Conservation (phyloP, 768 basidiomycete genomes). For the Collybia mongolica region DNA sequence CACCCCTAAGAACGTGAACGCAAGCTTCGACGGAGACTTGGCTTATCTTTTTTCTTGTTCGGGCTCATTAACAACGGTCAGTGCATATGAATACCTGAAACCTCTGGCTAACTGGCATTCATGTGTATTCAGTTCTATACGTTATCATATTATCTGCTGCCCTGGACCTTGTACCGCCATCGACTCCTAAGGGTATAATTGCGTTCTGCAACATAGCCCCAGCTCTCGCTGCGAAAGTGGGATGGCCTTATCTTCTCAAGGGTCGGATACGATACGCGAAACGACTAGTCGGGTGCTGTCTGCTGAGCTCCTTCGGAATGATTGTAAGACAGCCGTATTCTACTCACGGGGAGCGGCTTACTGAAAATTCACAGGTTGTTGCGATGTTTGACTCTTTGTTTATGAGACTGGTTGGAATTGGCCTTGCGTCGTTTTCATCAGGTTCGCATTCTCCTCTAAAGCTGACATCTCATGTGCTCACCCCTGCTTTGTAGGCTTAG, state of each 20-base stretch:
- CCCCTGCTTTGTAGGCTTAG: slow-evolving; percentile 58
- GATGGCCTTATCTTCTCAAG: slow-evolving; percentile 88
- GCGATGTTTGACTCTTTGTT: slow-evolving; percentile 64
- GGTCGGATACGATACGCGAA: slow-evolving; percentile 81
- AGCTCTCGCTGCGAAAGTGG: slow-evolving; percentile 80
- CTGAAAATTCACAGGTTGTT: slow-evolving; percentile 55
- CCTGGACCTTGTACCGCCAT: slow-evolving; percentile 87
- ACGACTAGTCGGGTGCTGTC: slow-evolving; percentile 73
- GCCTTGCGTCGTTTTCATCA: slow-evolving; percentile 81
- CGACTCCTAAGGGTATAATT: slow-evolving; percentile 93
- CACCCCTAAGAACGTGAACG: slow-evolving; percentile 9
- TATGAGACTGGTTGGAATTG: slow-evolving; percentile 77
- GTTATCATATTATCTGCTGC: slow-evolving; percentile 97
- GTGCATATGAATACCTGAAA: not conserved
- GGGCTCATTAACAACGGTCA: slow-evolving; percentile 91
- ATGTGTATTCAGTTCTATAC: slow-evolving; percentile 66
- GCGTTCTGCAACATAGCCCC: slow-evolving; percentile 95
- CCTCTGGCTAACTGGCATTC: not conserved
- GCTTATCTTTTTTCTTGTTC: slow-evolving; percentile 83
- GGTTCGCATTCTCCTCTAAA: slow-evolving; percentile 37
- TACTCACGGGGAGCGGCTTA: not conserved
- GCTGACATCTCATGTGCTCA: not conserved
- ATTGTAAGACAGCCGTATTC: slow-evolving; percentile 51
- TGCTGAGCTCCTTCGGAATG: slow-evolving; percentile 81
- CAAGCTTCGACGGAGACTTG: slow-evolving; percentile 35